Evolutionary conservation across 768 basidiomycete species (phyloP).

Genomic region (Boletus edulis): DNA sequence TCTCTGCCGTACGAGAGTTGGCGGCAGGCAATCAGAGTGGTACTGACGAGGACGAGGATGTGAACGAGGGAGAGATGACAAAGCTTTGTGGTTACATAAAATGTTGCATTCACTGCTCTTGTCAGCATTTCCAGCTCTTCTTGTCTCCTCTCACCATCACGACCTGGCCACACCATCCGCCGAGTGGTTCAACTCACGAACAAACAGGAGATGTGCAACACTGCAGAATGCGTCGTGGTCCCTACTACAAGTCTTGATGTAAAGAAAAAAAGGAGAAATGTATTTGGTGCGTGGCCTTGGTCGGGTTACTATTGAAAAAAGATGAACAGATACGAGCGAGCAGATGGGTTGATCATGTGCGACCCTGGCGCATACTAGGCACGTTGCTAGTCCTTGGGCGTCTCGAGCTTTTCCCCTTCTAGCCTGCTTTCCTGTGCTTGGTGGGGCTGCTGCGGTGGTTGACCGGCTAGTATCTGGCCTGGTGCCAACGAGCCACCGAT

Average conservation of each 20-base stretch:
- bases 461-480: conserved; percentile 24
- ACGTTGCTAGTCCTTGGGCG: conserved; percentile 22
- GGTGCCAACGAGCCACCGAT: conserved; percentile 29
- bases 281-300: conserved; percentile 12
- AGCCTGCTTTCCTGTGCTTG: conserved; percentile 20
- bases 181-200: not conserved
- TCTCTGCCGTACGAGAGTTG: too few species aligned
- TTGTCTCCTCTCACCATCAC: conserved; percentile 34
- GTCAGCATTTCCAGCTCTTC: conserved; percentile 33
- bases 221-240: not conserved
- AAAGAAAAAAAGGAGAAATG: not conserved
- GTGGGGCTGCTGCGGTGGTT: conserved; percentile 20
- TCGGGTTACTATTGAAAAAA: conserved; percentile 2
- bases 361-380: not conserved
- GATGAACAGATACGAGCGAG: conserved; percentile 2
- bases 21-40: too few species aligned
- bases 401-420: conserved; percentile 30
- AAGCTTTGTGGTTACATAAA: conserved; percentile 37
- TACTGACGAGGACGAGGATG: not conserved
- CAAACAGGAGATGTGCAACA: not conserved
- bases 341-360: not conserved
- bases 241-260: conserved; percentile 14
- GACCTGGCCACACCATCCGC: not conserved
- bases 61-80: conserved; percentile 25
- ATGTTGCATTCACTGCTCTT: conserved; percentile 28